Evolutionary conservation across 331 rosid species (phyloP), one percentile per base, ranked within the genome.

Genomic region (Quercus lobata): DNA sequence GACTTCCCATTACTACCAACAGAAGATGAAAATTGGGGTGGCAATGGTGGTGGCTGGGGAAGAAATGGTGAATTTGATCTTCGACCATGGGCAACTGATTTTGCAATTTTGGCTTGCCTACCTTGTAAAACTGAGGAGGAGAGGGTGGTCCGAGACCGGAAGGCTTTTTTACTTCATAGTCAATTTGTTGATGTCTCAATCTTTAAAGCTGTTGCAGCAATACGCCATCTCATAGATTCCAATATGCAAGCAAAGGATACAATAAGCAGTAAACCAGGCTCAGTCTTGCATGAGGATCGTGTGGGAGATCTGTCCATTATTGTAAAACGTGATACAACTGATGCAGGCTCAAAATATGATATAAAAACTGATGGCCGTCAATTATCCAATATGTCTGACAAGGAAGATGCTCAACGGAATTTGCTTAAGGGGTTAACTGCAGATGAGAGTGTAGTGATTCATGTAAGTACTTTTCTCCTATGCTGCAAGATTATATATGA

Each of bases 41-140:
- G 98, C 25, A 89, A 88, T 78, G 97, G 94, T 7, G 97, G 99
- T 46, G 97, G 99, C 41, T 90, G 87, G 57, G 96, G 93, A 81
- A 87, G 91, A 88, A 89, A 87, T 44, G 91, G 92, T 3, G 91
- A 86, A 78, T 74, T 63, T 29, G 87, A 90, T 78, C 89, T 2
- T 81, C 91, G 87, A 80, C 85, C 88, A 34, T 96, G 99, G 99
- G 98, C 96, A 17, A 86, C 92, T 4, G 88, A 96, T 49, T 96
- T 91, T 52, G 87, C 91, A 3, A 73, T 88, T 29, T 68, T 96
- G 84, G 97, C 91, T 63, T 77, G 82, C 65, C 93, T 93, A 71
- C 99, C 99, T 80, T 91, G 94, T 88, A 87, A 93, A 86, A 96
- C 99, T 0, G 98, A 93, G 85, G 99, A 96, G 82, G 97, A 96